Evolutionary conservation across 2,329 filamentous ascomycete species (phyloP).

Genomic region (Fusarium haematococcum): DNA sequence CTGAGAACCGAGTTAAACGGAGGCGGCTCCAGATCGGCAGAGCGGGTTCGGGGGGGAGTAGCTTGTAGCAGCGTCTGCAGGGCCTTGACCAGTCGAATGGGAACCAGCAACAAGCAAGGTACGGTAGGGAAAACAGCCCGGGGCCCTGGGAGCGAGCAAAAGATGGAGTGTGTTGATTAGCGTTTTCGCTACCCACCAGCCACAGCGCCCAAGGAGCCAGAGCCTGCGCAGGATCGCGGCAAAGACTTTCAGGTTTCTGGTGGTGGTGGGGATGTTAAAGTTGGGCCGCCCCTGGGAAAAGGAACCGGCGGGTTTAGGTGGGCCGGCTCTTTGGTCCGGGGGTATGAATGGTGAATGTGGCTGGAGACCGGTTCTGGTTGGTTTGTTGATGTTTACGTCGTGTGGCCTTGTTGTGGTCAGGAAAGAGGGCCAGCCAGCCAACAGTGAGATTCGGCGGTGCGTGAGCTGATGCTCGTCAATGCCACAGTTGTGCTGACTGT

Average conservation of each 20-base stretch:
- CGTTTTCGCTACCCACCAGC: conserved; percentile 25
- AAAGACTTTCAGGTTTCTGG: conserved; percentile 6
- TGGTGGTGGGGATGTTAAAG: conserved; percentile 10
- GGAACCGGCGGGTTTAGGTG: conserved; percentile 1
- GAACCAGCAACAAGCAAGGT: conserved; percentile 3
- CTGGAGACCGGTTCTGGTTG: conserved; percentile 7
- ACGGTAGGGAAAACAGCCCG: neutral
- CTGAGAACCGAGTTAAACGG: conserved; percentile 25
- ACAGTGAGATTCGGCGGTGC: conserved; percentile 26
- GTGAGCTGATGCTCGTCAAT: conserved; percentile 12
- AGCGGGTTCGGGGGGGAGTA: conserved; percentile 36
- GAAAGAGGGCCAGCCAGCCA: neutral
- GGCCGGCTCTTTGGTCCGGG: conserved; percentile 9
- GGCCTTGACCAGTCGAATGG: conserved; percentile 10
- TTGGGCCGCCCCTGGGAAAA: conserved; percentile 2
- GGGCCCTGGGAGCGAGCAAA: neutral
- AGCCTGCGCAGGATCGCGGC: conserved; percentile 15
- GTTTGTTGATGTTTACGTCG: conserved; percentile 35
- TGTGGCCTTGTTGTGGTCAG: neutral
- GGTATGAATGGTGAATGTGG: conserved; percentile 2
- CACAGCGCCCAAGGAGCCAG: conserved; percentile 13
- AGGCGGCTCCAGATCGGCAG: conserved; percentile 39
- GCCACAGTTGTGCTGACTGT: conserved; percentile 2
- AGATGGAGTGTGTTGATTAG: conserved; percentile 14
- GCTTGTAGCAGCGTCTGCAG: conserved; percentile 33